Base-by-base conservation (phyloP, 2,329 filamentous ascomycete species). In the Cladophialophora carrionii region DNA sequence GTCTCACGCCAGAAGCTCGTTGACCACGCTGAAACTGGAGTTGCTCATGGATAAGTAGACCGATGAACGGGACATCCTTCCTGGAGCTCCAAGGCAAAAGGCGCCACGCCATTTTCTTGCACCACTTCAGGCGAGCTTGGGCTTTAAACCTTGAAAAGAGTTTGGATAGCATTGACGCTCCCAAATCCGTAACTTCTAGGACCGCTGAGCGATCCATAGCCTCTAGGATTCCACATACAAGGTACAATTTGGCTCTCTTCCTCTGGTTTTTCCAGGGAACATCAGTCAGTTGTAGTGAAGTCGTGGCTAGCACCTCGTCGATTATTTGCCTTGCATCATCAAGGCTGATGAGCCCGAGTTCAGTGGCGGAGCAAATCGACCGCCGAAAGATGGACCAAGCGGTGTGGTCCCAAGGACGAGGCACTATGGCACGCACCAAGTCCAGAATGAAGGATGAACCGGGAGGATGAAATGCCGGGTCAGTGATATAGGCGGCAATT, bases 401-500 rank as follows among this genome's bases (percentile, higher is more conserved):
- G 34, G 60, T 17, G 6, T 31, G 41, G 22, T 57, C 46, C 65
- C 65, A 67, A 17, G 55, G 41, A 32, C 31, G 59, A 29, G 14
- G 22, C 22, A 64, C 20, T 4, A 65, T 26, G 29, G 32, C 43
- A n/a, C 58, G 55, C 10, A 63, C 20, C 31, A 65, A 60, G 55
- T 62, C 49, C 31, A 32, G 51, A 61, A 61, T 67, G 60, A 59
- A 66, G 32, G 68, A 68, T 43, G 66, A 62, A 6, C 68, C 69
- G 1, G 66, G 41, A 24, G 66, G 66, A 57, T 72, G 68, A 51
- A 70, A 68, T 12, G 31, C 58, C 10, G 70, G 70, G 34, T 71
- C 70, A 32, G 61, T 57, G 10, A 72, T 61, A 55, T 67, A 70
- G 10, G 63, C 55, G 17, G 66, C 62, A 31, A 71, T 62, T 26